Conservation (phyloP, 1,139 yeast species). For the Sugiyamaella paludigena region DNA sequence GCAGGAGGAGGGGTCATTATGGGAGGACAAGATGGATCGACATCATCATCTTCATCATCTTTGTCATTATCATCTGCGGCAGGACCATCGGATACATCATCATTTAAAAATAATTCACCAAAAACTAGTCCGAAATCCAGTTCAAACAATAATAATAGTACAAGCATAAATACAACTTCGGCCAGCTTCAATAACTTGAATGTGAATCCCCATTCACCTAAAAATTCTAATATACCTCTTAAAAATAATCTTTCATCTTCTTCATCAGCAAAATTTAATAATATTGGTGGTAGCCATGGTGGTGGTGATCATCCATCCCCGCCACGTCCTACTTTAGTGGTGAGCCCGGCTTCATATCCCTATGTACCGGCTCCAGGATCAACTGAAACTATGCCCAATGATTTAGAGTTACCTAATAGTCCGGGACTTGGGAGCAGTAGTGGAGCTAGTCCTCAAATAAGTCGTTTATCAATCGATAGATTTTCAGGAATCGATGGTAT, state of each 20-base stretch:
- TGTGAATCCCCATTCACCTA: too few relatives aligned
- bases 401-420: slow-evolving; percentile 32
- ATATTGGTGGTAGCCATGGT: not conserved
- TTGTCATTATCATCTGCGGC: not conserved
- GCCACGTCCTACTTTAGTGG: slow-evolving; percentile 14
- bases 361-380: slow-evolving; percentile 39
- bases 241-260: too few relatives aligned
- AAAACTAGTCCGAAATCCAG: not conserved
- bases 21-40: not conserved
- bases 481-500: slow-evolving; percentile 54
- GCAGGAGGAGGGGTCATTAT: not conserved
- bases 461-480: slow-evolving; percentile 36
- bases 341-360: slow-evolving; percentile 18
- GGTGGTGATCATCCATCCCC: slow-evolving; percentile 2
- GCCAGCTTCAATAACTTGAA: too few relatives aligned
- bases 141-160: not conserved
- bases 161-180: not conserved
- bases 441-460: slow-evolving; percentile 18
- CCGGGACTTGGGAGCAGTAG: slow-evolving; percentile 18
- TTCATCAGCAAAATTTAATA: not conserved
- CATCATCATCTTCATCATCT: not conserved
- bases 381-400: slow-evolving; percentile 41
- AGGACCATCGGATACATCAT: too few relatives aligned
- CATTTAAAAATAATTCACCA: too few relatives aligned
- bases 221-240: too few relatives aligned